Conservation (phyloP, 2,329 filamentous ascomycete genomes). For the Penicillium sp. region DNA sequence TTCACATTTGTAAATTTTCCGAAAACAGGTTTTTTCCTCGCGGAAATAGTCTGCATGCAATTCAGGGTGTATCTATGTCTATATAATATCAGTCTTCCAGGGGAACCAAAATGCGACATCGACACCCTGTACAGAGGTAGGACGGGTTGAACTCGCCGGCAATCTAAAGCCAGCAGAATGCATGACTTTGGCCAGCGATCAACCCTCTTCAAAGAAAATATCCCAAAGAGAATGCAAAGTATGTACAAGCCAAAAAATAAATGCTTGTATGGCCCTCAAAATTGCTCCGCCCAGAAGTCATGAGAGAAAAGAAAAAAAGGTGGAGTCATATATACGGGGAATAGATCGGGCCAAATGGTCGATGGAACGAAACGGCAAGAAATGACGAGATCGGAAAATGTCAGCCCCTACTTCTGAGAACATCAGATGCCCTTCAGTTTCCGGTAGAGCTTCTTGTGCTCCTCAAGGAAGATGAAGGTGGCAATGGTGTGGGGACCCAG, state of each 20-base stretch:
- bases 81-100: conserved; percentile 16
- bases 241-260: conserved; percentile 24
- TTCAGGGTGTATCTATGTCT: conserved; percentile 29
- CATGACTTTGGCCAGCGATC: neutral
- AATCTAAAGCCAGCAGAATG: neutral
- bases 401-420: conserved; percentile 18
- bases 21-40: conserved; percentile 10
- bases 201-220: conserved; percentile 3
- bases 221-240: conserved; percentile 24
- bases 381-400: neutral
- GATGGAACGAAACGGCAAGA: conserved; percentile 1
- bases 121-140: conserved; percentile 10
- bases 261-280: conserved; percentile 10
- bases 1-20: neutral
- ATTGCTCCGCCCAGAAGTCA: conserved; percentile 18
- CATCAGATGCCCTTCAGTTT: conserved; percentile 48
- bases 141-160: neutral
- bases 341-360: conserved; percentile 11
- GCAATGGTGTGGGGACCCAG: conserved; percentile 67
- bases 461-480: conserved; percentile 67
- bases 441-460: conserved; percentile 67
- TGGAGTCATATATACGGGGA: conserved; percentile 18
- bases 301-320: conserved; percentile 12
- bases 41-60: conserved; percentile 19
- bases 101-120: conserved; percentile 10